phyloP scores from a whole-genome alignment of 805 yeast species.

The Cyberlindnera veronae region DNA sequence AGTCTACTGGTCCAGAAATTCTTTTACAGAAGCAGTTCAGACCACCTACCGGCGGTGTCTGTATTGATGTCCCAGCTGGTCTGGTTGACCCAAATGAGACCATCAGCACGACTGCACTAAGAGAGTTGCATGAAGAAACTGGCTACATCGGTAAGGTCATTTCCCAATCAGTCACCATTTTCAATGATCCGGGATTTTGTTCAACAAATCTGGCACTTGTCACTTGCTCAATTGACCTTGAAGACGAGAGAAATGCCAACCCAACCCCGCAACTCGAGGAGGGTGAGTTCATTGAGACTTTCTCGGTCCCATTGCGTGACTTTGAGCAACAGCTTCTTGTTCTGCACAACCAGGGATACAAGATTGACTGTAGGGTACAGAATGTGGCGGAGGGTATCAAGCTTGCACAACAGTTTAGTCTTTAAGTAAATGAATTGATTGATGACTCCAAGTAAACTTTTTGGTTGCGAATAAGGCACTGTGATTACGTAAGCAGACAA shows the following conservation, averaged over 20 bases:
- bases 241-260: constrained; percentile 56
- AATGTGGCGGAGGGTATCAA: constrained; percentile 80
- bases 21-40: constrained; percentile 84
- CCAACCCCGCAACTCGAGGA: constrained; percentile 83
- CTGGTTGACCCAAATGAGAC: constrained; percentile 81
- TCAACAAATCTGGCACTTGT: constrained; percentile 84
- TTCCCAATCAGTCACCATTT: constrained; percentile 46
- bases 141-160: constrained; percentile 76
- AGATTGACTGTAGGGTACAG: constrained; percentile 83
- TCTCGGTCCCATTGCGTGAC: constrained; percentile 59
- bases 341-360: constrained; percentile 62
- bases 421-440: constrained; percentile 6
- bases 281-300: constrained; percentile 89
- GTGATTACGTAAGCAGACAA: background rate
- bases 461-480: background rate
- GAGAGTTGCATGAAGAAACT: constrained; percentile 90
- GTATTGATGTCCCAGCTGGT: constrained; percentile 96
- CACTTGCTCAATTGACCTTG: constrained; percentile 70
- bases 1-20: constrained; percentile 45
- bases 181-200: constrained; percentile 84
- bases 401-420: constrained; percentile 43
- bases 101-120: constrained; percentile 72
- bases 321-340: constrained; percentile 52
- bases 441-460: background rate
- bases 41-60: constrained; percentile 86